Base-by-base conservation (phyloP, 345 rosid genomes). In the Ceriops decandra region DNA sequence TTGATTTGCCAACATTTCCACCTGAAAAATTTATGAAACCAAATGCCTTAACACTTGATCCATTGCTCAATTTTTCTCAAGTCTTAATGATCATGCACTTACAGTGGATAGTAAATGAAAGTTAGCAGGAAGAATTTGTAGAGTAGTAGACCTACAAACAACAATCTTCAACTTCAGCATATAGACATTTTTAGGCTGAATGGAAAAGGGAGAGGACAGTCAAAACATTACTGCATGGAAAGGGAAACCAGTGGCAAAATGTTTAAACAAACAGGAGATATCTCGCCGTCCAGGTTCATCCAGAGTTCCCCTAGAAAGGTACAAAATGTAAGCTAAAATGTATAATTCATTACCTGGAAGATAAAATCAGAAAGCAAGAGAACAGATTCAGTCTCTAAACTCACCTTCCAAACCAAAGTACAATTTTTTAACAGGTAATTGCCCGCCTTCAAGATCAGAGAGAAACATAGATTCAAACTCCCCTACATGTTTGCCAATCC, bases 261-360 rank as follows among this genome's bases (percentile, higher is more conserved):
- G 81, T 80, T 86, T 82, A 91, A 75, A 78, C 92, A 91, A 75
- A 91, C 77, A 51, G 96, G 96, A 75, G 97, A 89, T 74, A 86
- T 82, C 75, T 77, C 82, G 65, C 97, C 97, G 70, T 91, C 97
- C 81, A 89, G 84, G 75, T 91, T 91, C 96, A 91, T 89, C 96
- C 96, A 91, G 26, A 89, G 84, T 77, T 91, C 89, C 42, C 97
- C 97, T 91, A 68, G 52, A 82, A 73, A 74, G 30, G 49, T 11
- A 67, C 17, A 42, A 70, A 70, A 67, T 38, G 49, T 27, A 77
- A 65, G 67, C 59, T 62, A 20, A 56, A 76, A 32, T 65, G 36
- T 32, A 52, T 46, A 54, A 62, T 20, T 57, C 28, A 27, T 64
- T 51, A 62, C 30, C 62, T 68, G 47, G 22, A 68, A 7, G 36